These are phyloP conservation scores for Phytophthora melonis DNA, from an alignment of 352 stramenopile genomes.

Conservation along the genomic window DNA sequence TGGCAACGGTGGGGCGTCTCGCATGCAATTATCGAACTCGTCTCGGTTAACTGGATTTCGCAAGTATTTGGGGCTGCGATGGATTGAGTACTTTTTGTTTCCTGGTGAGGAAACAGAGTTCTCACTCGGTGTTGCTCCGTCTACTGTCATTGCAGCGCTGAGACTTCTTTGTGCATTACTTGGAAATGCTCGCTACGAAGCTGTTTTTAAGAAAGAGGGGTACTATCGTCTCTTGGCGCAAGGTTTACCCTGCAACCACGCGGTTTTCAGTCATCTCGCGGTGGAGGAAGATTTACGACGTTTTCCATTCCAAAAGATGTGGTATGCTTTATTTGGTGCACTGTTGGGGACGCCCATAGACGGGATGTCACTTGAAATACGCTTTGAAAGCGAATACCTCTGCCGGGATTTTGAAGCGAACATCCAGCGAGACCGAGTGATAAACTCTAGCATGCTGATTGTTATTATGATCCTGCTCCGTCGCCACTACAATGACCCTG, in stretches of 20 bases:
- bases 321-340: conserved; percentile 74
- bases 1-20: conserved; percentile 27
- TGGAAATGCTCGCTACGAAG: conserved; percentile 57
- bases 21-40: conserved; percentile 56
- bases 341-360: conserved; percentile 69
- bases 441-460: conserved; percentile 58
- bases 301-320: conserved; percentile 79
- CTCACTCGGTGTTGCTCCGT: conserved; percentile 48
- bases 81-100: conserved; percentile 78
- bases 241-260: conserved; percentile 59
- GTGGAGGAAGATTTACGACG: conserved; percentile 1
- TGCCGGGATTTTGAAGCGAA: conserved; percentile 79
- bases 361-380: conserved; percentile 65
- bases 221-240: conserved; percentile 76
- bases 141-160: conserved; percentile 62
- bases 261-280: conserved; percentile 28
- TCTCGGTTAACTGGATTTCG: conserved; percentile 65
- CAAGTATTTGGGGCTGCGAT: conserved; percentile 65
- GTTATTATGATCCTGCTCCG: conserved; percentile 68
- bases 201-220: conserved; percentile 67
- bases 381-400: conserved; percentile 72
- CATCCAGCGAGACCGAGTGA: conserved; percentile 58
- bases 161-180: conserved; percentile 61
- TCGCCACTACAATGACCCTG: conserved; percentile 62
- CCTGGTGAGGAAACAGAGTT: conserved; percentile 40